These are phyloP conservation scores for Nepenthes mirabilis DNA, from an alignment of 148 eudicot species.

Conservation along the genomic window DNA sequence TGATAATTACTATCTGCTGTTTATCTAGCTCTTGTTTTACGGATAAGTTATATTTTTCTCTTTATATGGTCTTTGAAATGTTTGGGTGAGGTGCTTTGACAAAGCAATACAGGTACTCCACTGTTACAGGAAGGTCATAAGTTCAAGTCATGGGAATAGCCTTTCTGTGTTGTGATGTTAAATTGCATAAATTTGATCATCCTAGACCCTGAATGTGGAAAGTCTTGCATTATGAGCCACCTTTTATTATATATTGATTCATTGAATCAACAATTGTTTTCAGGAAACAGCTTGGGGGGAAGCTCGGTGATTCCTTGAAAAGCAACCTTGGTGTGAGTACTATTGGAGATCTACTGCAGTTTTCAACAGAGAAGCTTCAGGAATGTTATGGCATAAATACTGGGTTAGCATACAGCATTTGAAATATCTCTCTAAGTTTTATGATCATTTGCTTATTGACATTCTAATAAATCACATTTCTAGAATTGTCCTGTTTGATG, in stretches of 20 bases:
- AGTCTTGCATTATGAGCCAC: no score
- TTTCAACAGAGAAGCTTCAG: slow-evolving; percentile 77
- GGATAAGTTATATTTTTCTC: background rate
- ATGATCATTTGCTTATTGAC: no score
- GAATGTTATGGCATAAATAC: slow-evolving; percentile 75
- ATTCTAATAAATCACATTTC: no score
- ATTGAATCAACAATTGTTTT: slow-evolving; percentile 6
- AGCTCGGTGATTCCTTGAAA: slow-evolving; percentile 83
- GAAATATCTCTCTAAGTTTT: background rate
- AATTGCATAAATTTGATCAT: no score
- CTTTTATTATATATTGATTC: background rate
- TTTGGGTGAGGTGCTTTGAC: background rate
- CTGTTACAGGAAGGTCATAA: no score
- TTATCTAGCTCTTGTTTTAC: no score
- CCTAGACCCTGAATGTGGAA: no score
- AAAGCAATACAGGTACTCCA: no score
- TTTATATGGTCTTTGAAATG: background rate
- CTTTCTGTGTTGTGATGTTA: no score
- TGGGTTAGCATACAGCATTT: slow-evolving; percentile 39
- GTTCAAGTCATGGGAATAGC: no score
- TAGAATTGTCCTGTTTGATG: no score
- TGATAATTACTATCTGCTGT: no score
- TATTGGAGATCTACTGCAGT: slow-evolving; percentile 74
- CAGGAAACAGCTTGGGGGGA: slow-evolving; percentile 98
- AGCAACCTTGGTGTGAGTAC: slow-evolving; percentile 62